A percentile compares a stretch with the other conserved stretches of the same genome.
Evolutionary conservation across 768 basidiomycete genomes (phyloP).

Genomic region (Mycena metata): DNA sequence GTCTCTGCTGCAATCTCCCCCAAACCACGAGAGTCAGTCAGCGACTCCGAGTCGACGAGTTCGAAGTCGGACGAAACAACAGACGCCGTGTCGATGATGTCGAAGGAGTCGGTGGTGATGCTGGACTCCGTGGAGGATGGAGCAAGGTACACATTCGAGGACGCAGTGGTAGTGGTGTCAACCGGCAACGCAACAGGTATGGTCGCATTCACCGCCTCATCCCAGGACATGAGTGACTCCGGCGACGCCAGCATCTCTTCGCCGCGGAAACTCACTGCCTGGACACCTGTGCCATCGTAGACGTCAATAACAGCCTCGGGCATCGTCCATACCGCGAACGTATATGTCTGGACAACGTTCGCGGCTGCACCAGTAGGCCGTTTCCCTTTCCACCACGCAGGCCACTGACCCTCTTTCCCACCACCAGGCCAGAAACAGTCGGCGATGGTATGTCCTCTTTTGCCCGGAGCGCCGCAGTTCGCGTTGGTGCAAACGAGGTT

Average conservation of each 20-base stretch:
- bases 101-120: neutral
- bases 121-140: neutral
- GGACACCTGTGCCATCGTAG: constrained; percentile 14
- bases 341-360: neutral
- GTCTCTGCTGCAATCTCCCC: neutral
- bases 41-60: neutral
- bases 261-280: constrained; percentile 16
- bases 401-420: constrained; percentile 33
- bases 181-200: neutral
- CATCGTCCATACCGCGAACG: constrained; percentile 16
- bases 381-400: constrained; percentile 24
- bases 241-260: constrained; percentile 25
- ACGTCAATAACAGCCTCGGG: constrained; percentile 19
- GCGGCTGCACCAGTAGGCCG: neutral
- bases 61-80: neutral
- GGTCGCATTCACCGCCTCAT: constrained; percentile 12
- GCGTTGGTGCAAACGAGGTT: constrained; percentile 9
- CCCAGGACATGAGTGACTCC: constrained; percentile 18
- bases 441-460: neutral
- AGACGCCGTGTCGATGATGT: neutral
- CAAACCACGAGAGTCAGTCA: neutral
- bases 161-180: neutral
- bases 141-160: neutral
- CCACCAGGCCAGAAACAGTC: constrained; percentile 33
- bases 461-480: neutral